A percentile compares a stretch with the other conserved stretches of the same genome.
These are phyloP conservation scores for Talaromyces thailandensis DNA, from an alignment of 495 filamentous ascomycete genomes.

Conservation along the genomic window DNA sequence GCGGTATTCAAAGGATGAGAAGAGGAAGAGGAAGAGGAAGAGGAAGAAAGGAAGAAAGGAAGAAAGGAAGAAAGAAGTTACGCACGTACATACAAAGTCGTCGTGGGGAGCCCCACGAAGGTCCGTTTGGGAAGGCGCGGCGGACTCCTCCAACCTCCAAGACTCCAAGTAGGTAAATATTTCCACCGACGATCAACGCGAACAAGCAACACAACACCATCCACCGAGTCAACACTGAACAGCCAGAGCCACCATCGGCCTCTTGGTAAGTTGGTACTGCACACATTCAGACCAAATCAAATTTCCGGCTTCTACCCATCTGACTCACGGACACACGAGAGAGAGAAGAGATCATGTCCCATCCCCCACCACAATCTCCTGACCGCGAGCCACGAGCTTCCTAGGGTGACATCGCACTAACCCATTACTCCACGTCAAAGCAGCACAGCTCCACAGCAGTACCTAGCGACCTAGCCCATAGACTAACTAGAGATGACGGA, in stretches of 20 bases:
- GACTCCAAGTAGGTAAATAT: neutral
- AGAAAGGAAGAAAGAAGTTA: no score
- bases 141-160: neutral
- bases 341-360: neutral
- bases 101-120: no score
- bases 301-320: neutral
- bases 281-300: neutral
- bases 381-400: neutral
- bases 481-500: neutral
- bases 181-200: neutral
- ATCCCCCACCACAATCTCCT: neutral
- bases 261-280: neutral
- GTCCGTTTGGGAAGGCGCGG: neutral
- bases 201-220: neutral
- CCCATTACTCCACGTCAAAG: neutral
- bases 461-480: neutral
- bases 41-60: neutral
- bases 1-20: neutral
- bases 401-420: constrained; percentile 4
- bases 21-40: neutral
- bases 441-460: neutral
- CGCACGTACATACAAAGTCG: no score
- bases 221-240: neutral
- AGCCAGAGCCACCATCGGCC: neutral
- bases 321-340: neutral